These are phyloP conservation scores for Phytophthora kernoviae DNA, from an alignment of 352 stramenopile genomes.

Conservation along the genomic window DNA sequence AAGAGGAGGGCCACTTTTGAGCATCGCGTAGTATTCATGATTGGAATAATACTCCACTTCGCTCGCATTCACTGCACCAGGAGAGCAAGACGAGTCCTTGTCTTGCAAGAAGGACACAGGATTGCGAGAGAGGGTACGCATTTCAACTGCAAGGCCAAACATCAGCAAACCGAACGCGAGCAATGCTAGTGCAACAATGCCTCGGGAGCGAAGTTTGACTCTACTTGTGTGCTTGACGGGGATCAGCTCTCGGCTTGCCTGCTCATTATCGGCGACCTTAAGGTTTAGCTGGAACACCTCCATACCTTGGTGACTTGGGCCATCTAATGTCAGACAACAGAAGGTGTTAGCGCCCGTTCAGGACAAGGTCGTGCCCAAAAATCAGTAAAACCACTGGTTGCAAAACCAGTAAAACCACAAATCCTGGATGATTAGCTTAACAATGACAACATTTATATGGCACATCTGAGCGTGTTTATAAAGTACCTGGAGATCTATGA, in stretches of 20 bases:
- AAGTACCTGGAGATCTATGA: too few species aligned
- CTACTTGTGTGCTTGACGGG: background rate
- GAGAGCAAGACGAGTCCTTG: constrained; percentile 8
- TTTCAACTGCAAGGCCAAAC: constrained; percentile 20
- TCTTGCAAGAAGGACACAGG: constrained; percentile 6
- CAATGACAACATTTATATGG: too few species aligned
- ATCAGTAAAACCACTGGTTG: too few species aligned
- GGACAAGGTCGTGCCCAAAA: too few species aligned
- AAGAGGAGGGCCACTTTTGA: constrained; percentile 10
- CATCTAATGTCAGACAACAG: background rate
- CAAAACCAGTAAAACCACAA: too few species aligned
- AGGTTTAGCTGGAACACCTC: background rate
- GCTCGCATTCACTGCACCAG: constrained; percentile 5
- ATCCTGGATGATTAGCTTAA: too few species aligned
- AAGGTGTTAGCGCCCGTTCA: too few species aligned
- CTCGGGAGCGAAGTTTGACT: constrained; percentile 7
- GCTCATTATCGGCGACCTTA: too few species aligned
- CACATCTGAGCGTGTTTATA: too few species aligned
- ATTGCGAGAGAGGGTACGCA: constrained; percentile 2
- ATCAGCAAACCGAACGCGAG: constrained; percentile 6
- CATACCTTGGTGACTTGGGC: background rate
- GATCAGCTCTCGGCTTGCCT: background rate
- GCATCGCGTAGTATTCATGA: constrained; percentile 20
- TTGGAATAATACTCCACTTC: constrained; percentile 17
- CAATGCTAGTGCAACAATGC: constrained; percentile 10